Evolutionary conservation across 257 asterid genomes (phyloP).

Genomic region (Solanum dulcamara): DNA sequence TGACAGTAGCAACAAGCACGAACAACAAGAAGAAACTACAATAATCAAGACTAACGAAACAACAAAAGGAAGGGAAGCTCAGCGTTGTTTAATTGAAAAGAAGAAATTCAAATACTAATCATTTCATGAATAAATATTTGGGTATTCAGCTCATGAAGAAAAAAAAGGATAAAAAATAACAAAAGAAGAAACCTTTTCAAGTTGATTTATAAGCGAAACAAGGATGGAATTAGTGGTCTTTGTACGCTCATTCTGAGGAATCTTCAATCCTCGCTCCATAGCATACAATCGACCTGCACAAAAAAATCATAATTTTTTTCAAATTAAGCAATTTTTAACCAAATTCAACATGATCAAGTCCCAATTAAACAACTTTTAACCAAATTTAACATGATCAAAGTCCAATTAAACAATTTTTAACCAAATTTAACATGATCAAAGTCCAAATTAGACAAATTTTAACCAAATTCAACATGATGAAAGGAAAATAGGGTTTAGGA

Average conservation of each 20-base stretch:
- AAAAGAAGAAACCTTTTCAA: conserved; percentile 55
- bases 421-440: background rate
- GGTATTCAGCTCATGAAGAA: background rate
- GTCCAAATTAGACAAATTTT: background rate
- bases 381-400: background rate
- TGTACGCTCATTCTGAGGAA: conserved; percentile 78
- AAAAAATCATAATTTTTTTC: background rate
- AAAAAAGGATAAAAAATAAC: background rate
- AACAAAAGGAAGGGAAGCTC: background rate
- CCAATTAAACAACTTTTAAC: background rate
- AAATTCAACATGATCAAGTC: background rate
- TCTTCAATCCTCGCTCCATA: conserved; percentile 86
- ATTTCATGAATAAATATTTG: background rate
- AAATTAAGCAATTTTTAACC: background rate
- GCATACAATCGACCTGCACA: conserved; percentile 87
- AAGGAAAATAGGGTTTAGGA: background rate
- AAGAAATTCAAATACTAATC: background rate
- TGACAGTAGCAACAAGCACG: background rate
- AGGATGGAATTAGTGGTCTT: conserved; percentile 73
- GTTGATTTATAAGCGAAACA: conserved; percentile 81
- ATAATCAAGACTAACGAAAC: background rate
- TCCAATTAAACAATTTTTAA: background rate
- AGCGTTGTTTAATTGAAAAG: background rate
- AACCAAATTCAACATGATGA: background rate
- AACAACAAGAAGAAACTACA: background rate